Evolutionary conservation across 306 rosid genomes (phyloP).

Genomic region (Cucurbita moschata): DNA sequence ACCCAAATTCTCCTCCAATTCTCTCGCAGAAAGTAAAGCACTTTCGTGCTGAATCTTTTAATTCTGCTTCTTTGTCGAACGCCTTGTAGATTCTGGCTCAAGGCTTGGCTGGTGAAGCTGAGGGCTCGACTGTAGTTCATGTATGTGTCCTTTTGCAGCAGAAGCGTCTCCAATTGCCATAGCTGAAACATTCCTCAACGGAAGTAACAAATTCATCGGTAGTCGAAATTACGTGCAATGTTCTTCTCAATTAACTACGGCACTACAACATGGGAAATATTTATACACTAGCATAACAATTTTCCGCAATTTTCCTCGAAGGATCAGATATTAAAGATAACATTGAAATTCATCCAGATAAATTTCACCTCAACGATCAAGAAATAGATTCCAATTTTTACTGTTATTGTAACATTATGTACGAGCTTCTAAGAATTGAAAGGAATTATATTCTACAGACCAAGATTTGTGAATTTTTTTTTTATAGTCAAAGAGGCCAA

Average conservation of each 20-base stretch:
- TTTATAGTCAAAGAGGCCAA: neutral
- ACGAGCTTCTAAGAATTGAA: neutral
- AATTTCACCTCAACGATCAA: neutral
- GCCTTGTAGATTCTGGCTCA: constrained; percentile 93
- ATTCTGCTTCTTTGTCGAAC: constrained; percentile 50
- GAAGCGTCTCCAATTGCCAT: constrained; percentile 94
- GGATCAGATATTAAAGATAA: neutral
- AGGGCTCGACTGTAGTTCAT: constrained; percentile 93
- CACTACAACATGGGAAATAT: neutral
- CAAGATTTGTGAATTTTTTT: neutral
- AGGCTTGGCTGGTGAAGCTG: constrained; percentile 92
- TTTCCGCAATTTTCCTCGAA: neutral
- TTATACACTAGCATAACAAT: neutral
- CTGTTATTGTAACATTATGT: neutral
- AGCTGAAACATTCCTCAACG: constrained; percentile 37
- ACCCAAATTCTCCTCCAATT: constrained; percentile 91
- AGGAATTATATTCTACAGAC: neutral
- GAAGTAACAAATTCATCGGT: neutral
- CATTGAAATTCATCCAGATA: neutral
- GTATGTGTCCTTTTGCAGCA: constrained; percentile 89
- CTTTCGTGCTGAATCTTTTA: constrained; percentile 43
- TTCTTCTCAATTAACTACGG: neutral
- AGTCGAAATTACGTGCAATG: neutral
- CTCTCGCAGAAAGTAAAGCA: constrained; percentile 63
- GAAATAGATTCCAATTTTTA: neutral